Evolutionary conservation across 306 rosid species (phyloP).

Genomic region (Quercus dentata): DNA sequence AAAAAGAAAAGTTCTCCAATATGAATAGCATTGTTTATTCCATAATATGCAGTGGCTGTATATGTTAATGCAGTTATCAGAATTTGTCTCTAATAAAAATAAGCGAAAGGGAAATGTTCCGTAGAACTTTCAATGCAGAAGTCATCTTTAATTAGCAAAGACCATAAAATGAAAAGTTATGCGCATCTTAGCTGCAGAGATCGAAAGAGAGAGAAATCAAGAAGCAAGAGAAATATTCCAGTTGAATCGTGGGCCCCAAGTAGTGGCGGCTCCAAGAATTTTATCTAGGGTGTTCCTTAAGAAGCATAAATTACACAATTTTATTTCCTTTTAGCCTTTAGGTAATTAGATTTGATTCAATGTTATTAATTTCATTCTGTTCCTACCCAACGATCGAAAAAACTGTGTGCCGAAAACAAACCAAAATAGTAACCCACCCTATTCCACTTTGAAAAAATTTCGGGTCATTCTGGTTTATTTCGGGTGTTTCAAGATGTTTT

Average conservation of each 20-base stretch:
- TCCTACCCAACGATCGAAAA: accelerated
- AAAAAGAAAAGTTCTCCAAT: neutral
- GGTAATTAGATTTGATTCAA: too few species aligned
- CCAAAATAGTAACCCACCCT: too few species aligned
- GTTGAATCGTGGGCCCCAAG: slow-evolving; percentile 33
- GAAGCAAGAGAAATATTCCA: slow-evolving; percentile 21
- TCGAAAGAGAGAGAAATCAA: slow-evolving; percentile 14
- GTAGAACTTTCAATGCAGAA: too few species aligned
- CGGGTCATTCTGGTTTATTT: too few species aligned
- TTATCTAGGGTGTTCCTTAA: accelerated
- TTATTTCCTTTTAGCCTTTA: too few species aligned
- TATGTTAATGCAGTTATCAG: neutral
- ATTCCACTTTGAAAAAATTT: too few species aligned
- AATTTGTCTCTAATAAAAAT: neutral
- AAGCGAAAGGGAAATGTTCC: neutral
- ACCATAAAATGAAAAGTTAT: slow-evolving; percentile 5
- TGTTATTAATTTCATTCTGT: too few species aligned
- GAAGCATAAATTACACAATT: too few species aligned
- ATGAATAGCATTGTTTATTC: neutral
- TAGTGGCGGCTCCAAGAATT: neutral
- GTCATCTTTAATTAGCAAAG: neutral
- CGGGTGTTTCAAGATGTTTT: too few species aligned
- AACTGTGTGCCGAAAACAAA: too few species aligned
- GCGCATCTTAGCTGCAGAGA: too few species aligned
- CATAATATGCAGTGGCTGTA: neutral